Evolutionary conservation across 169 alveolate genomes (phyloP).

Genomic region (Plasmodium blacklocki): DNA sequence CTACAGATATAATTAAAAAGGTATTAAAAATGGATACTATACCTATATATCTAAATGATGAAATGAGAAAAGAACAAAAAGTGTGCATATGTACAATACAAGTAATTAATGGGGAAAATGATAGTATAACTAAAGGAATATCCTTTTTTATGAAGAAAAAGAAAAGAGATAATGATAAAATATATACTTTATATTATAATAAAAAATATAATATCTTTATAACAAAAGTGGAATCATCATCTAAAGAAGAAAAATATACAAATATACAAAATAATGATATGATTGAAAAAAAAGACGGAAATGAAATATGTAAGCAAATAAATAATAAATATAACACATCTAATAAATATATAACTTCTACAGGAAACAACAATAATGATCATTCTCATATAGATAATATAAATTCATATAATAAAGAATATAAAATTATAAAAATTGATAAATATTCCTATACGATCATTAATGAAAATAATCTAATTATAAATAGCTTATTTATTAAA

Average conservation of each 20-base stretch:
- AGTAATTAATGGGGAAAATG: slow-evolving; percentile 1
- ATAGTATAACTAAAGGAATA: slow-evolving; percentile 4
- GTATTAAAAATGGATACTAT: background rate
- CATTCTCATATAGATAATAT: background rate
- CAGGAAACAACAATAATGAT: background rate
- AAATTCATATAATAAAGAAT: background rate
- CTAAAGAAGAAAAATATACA: background rate
- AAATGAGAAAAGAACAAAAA: slow-evolving; percentile 2
- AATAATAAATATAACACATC: too few relatives aligned
- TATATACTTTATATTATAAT: slow-evolving; percentile 1
- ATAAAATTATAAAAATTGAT: slow-evolving; percentile 16
- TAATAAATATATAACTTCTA: background rate
- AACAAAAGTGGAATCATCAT: background rate
- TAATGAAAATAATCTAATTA: slow-evolving; percentile 26
- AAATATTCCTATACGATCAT: slow-evolving; percentile 36
- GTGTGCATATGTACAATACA: slow-evolving; percentile 17
- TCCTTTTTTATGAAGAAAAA: slow-evolving; percentile 24
- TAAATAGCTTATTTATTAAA: slow-evolving; percentile 34
- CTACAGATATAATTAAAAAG: background rate
- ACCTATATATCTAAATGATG: slow-evolving; percentile 16
- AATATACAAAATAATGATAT: too few relatives aligned
- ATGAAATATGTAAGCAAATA: too few relatives aligned
- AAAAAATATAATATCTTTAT: slow-evolving; percentile 11
- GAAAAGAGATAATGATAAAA: background rate
- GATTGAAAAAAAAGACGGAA: too few relatives aligned